These are phyloP conservation scores for Boletus tylopilopsis DNA, from an alignment of 768 basidiomycete species.

Conservation along the genomic window DNA sequence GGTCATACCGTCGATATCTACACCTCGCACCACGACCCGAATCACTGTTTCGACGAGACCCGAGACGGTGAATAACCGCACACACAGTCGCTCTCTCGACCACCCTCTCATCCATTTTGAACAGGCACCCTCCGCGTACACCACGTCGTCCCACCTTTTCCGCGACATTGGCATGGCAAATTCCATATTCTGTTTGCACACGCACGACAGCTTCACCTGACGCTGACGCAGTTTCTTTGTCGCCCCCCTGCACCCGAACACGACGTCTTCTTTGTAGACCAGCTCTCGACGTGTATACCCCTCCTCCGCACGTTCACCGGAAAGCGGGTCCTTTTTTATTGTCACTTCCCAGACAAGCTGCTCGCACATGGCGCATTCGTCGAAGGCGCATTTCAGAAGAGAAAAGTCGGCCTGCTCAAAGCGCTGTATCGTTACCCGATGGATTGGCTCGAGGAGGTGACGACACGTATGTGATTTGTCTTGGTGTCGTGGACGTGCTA, in stretches of 20 bases:
- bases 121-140: constrained; percentile 81
- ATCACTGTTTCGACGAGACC: constrained; percentile 93
- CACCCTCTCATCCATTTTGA: neutral
- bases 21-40: constrained; percentile 87
- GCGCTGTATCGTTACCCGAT: constrained; percentile 81
- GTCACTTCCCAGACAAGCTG: constrained; percentile 96
- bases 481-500: neutral
- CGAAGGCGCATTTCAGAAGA: constrained; percentile 46
- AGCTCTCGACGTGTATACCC: constrained; percentile 89
- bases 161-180: constrained; percentile 72
- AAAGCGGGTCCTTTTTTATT: constrained; percentile 93
- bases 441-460: constrained; percentile 86
- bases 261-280: constrained; percentile 93
- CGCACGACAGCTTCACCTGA: constrained; percentile 82
- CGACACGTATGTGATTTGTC: constrained; percentile 61
- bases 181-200: constrained; percentile 91
- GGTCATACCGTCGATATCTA: constrained; percentile 89
- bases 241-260: constrained; percentile 40
- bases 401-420: constrained; percentile 53
- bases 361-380: constrained; percentile 66
- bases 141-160: constrained; percentile 70
- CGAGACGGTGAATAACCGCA: constrained; percentile 65
- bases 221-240: constrained; percentile 50
- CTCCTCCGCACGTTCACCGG: constrained; percentile 62
- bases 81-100: constrained; percentile 10